These are phyloP conservation scores for Agroathelia rolfsii DNA, from an alignment of 1,284 basidiomycete genomes.

Conservation along the genomic window DNA sequence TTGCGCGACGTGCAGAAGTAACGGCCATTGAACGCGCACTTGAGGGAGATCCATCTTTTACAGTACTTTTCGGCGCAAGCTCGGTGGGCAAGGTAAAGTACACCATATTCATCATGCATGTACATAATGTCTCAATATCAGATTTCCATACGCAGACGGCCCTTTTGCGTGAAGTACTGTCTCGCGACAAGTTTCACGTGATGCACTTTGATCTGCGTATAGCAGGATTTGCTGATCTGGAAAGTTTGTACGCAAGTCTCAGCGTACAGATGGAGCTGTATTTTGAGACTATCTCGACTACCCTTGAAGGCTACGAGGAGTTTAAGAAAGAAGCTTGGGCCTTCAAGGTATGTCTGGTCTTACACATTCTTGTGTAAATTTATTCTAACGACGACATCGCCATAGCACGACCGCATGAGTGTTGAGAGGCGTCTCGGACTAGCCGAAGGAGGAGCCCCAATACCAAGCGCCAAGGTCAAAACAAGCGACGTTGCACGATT, in stretches of 20 bases:
- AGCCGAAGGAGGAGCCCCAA: slow-evolving; percentile 22
- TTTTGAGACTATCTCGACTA: slow-evolving; percentile 53
- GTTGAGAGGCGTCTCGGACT: slow-evolving; percentile 53
- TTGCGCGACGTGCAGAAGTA: slow-evolving; percentile 56
- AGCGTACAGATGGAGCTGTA: slow-evolving; percentile 75
- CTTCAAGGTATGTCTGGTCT: slow-evolving; percentile 49
- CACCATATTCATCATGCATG: not conserved
- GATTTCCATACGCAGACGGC: slow-evolving; percentile 41
- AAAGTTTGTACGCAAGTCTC: slow-evolving; percentile 64
- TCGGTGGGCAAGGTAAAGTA: slow-evolving; percentile 60
- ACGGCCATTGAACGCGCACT: slow-evolving; percentile 52
- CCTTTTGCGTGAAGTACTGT: slow-evolving; percentile 67
- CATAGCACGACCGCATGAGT: slow-evolving; percentile 61
- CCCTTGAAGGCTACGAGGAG: slow-evolving; percentile 56
- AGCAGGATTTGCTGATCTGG: slow-evolving; percentile 71
- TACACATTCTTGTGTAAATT: slow-evolving; percentile 1
- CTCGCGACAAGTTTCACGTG: slow-evolving; percentile 57
- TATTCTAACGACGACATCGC: slow-evolving; percentile 6
- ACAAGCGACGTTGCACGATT: slow-evolving; percentile 75
- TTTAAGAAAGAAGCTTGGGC: slow-evolving; percentile 67
- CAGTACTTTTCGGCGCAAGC: slow-evolving; percentile 72
- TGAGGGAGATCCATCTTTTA: slow-evolving; percentile 67
- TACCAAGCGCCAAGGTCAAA: slow-evolving; percentile 35
- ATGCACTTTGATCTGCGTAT: slow-evolving; percentile 78
- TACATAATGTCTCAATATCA: slow-evolving; percentile 3